A percentile compares a stretch with the other conserved stretches of the same genome.
phyloP scores from a whole-genome alignment of 1,284 basidiomycete species.

The Heterobasidion occidentale region DNA sequence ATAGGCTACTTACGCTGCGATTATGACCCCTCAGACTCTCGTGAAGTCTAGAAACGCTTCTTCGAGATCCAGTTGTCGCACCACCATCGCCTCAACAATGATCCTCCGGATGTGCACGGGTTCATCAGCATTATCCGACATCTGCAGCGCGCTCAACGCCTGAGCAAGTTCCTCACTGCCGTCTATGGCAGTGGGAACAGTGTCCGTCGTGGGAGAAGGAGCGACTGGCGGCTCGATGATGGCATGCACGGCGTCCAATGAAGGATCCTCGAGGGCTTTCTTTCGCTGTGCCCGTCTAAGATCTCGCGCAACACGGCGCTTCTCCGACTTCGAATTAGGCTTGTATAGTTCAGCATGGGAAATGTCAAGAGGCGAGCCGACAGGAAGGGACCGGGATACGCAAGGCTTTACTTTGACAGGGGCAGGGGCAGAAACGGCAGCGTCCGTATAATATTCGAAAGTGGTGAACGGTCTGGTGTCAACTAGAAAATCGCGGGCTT shows the following conservation, averaged over 20 bases:
- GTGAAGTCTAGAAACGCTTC: constrained; percentile 66
- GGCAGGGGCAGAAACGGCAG: not conserved
- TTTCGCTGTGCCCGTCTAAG: constrained; percentile 33
- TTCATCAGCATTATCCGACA: constrained; percentile 2
- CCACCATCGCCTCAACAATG: constrained; percentile 74
- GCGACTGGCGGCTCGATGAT: not conserved
- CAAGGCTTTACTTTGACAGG: not conserved
- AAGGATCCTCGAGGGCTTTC: constrained; percentile 15
- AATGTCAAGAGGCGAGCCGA: constrained; percentile 13
- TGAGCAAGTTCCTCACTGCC: constrained; percentile 1
- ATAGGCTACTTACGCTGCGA: no score
- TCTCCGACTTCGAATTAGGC: constrained; percentile 22
- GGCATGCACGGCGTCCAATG: not conserved
- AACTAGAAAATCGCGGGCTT: not conserved
- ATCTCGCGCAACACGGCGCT: constrained; percentile 42
- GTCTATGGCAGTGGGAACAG: not conserved
- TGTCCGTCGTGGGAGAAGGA: not conserved
- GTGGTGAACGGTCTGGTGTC: not conserved
- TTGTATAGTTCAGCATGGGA: constrained; percentile 15
- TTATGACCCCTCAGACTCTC: not conserved
- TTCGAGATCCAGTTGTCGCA: constrained; percentile 63
- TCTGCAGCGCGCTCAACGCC: constrained; percentile 1
- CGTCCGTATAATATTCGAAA: not conserved
- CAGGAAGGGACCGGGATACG: not conserved
- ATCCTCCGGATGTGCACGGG: constrained; percentile 30